phyloP scores from a whole-genome alignment of 164 flowering plant genomes.

The Vitis rotundifolia region DNA sequence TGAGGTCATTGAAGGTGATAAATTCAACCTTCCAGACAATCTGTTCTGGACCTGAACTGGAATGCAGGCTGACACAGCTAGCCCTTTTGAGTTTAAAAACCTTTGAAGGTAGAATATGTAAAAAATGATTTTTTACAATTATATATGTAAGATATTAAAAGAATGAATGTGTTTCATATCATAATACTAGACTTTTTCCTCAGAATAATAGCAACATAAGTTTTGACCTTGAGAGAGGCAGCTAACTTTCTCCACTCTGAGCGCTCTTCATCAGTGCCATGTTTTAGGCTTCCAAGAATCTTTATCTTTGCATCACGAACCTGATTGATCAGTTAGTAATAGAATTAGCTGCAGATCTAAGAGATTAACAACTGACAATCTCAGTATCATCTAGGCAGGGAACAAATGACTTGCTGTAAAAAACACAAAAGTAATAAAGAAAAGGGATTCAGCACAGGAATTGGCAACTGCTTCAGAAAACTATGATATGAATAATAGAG shows the following conservation, averaged over 20 bases:
- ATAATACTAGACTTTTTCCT: not conserved
- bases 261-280: slow-evolving; percentile 65
- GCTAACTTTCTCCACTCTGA: slow-evolving; percentile 73
- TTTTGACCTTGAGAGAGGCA: slow-evolving; percentile 63
- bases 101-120: no score
- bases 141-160: no score
- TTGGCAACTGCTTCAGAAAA: no score
- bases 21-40: no score
- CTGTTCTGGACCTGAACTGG: no score
- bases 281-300: slow-evolving; percentile 67
- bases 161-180: not conserved
- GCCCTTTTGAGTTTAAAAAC: no score
- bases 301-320: slow-evolving; percentile 83
- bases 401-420: not conserved
- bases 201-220: not conserved
- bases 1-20: no score
- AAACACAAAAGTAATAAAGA: no score
- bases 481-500: not conserved
- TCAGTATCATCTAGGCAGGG: not conserved
- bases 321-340: slow-evolving; percentile 35
- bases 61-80: no score
- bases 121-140: no score
- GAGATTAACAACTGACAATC: not conserved
- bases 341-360: not conserved
- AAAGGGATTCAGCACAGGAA: no score